A percentile compares a stretch with the other conserved stretches of the same genome.
Conservation (phyloP, 2,329 filamentous ascomycete genomes). For the Sarocladium brachiariae region DNA sequence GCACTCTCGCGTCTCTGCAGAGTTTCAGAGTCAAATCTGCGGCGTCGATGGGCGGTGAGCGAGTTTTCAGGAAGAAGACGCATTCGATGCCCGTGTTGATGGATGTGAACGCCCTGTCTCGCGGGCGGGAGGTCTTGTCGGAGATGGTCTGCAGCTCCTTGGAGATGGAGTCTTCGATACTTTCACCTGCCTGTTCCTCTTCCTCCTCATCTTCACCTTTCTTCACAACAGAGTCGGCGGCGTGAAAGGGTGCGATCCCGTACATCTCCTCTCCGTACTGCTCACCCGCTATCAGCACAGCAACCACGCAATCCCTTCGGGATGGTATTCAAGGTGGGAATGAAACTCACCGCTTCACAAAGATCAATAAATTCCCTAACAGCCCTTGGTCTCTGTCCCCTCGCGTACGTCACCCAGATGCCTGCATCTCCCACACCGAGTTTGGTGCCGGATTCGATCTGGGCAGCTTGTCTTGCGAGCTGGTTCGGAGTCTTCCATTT, state of each 20-base stretch:
- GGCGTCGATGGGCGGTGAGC: constrained; percentile 48
- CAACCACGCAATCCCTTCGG: too few relatives aligned
- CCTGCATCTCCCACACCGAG: constrained; percentile 65
- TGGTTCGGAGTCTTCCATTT: constrained; percentile 58
- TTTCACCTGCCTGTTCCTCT: constrained; percentile 18
- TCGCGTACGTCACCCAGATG: constrained; percentile 72
- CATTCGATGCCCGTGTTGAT: constrained; percentile 54
- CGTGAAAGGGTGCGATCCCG: constrained; percentile 32
- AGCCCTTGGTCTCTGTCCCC: constrained; percentile 64
- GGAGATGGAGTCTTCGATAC: constrained; percentile 67
- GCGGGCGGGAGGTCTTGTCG: constrained; percentile 29
- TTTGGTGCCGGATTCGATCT: constrained; percentile 33
- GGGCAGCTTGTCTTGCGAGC: constrained; percentile 38
- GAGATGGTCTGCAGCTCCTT: constrained; percentile 64
- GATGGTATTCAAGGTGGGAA: constrained; percentile 8
- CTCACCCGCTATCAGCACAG: background rate
- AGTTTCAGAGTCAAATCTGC: constrained; percentile 46
- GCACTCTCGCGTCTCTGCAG: constrained; percentile 43
- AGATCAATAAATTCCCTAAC: constrained; percentile 59
- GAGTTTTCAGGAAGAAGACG: constrained; percentile 55
- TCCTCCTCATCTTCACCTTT: constrained; percentile 16
- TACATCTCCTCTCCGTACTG: constrained; percentile 62
- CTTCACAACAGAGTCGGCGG: constrained; percentile 13
- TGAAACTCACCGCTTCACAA: constrained; percentile 53
- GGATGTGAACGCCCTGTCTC: constrained; percentile 42